Base-by-base conservation (phyloP, 306 rosid species). In the Prunus armeniaca region DNA sequence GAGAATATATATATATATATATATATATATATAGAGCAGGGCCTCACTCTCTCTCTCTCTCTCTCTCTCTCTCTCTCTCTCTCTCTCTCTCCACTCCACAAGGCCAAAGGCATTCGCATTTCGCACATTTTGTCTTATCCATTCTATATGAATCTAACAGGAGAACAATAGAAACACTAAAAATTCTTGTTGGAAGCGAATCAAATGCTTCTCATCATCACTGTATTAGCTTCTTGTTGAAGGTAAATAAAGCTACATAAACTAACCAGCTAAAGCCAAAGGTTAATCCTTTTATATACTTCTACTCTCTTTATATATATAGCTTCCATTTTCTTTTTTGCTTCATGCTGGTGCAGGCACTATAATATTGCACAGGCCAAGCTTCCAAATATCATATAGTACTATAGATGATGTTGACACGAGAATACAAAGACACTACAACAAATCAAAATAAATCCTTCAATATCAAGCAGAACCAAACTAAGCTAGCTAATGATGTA, bases 121-220 rank as follows among this genome's bases (percentile, higher is more conserved):
- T 81, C 78, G 92, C 80, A 84, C 88, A 88, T 76, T 86, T 84
- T 81, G 87, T 84, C 87, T 90, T 84, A 84, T 83, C 91, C 92
- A 78, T 84, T 86, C 76, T 80, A 57, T 81, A 77, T 88, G 87
- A 83, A 88, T 83, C 88, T 80, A 60, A 67, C 82, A 27, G 65
- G 12, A 68, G 84, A 75, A 81, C 65, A 79, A 45, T 14, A 30
- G 46, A 82, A 72, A 73, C 65, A 65, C 76, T 80, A 71, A 84
- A 52, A 65, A 25, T 82, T 84, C 73, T 76, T 84, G 85, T 89
- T 84, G 89, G 88, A 69, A 82, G 43, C 43, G 96, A 88, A 90
- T 90, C 96, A 80, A 84, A 90, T 90, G 91, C 91, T 80, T 76
- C 77, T 65, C 71, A 46, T 80, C 79, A 13, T 81, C 65, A 81